Evolutionary conservation across 768 basidiomycete genomes (phyloP).

Genomic region (Candolleomyces aberdarensis): DNA sequence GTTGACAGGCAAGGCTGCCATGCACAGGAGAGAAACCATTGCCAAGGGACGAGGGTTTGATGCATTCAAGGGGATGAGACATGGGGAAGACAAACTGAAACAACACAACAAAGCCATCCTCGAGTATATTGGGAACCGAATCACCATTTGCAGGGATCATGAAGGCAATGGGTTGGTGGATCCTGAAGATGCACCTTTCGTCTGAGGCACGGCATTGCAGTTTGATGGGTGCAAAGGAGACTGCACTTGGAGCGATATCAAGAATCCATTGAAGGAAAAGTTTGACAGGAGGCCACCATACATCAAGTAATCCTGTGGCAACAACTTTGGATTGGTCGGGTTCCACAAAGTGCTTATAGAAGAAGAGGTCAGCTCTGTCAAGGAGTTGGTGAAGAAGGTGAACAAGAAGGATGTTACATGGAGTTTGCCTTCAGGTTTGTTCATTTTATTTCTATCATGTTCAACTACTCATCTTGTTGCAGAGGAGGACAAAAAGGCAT

Average conservation of each 20-base stretch:
- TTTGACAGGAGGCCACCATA: constrained; percentile 49
- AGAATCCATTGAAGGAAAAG: constrained; percentile 48
- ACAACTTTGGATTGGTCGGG: constrained; percentile 49
- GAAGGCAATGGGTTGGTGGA: constrained; percentile 63
- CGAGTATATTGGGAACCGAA: constrained; percentile 69
- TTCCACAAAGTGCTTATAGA: constrained; percentile 67
- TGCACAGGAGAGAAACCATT: constrained; percentile 53
- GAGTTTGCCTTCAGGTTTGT: constrained; percentile 38
- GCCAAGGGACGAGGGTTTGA: constrained; percentile 62
- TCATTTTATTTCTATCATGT: neutral
- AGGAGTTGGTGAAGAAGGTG: constrained; percentile 60
- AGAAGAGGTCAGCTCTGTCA: constrained; percentile 69
- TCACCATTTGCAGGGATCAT: constrained; percentile 61
- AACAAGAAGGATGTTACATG: constrained; percentile 65
- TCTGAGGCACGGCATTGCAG: constrained; percentile 50
- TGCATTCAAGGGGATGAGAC: constrained; percentile 64
- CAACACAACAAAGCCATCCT: constrained; percentile 59
- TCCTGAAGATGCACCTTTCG: constrained; percentile 53
- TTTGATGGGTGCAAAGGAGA: constrained; percentile 56
- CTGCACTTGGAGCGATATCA: constrained; percentile 47
- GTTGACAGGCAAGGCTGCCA: constrained; percentile 68
- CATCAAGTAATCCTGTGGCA: constrained; percentile 47
- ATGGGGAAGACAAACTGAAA: constrained; percentile 26
- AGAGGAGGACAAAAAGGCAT: constrained; percentile 73
- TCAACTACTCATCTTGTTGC: neutral